Conservation (phyloP, 2,329 filamentous ascomycete genomes). For the Microsporum canis region DNA sequence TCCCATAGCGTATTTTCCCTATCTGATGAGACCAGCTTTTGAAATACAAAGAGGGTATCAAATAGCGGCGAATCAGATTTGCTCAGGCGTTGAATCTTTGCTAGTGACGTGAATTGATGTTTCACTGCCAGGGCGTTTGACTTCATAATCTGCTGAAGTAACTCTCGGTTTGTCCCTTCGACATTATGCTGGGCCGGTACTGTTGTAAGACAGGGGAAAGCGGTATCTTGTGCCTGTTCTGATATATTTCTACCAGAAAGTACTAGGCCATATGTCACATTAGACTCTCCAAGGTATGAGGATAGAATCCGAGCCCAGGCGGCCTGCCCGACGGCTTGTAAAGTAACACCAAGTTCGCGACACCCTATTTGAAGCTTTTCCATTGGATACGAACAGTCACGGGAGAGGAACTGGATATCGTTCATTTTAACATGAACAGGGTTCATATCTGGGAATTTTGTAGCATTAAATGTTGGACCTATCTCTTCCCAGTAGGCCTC, state of each 20-base stretch:
- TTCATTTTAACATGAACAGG: conserved; percentile 40
- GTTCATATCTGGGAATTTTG: conserved; percentile 65
- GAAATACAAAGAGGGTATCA: conserved; percentile 76
- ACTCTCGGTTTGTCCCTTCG: conserved; percentile 41
- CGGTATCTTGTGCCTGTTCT: conserved; percentile 46
- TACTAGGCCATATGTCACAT: conserved; percentile 67
- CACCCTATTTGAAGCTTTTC: conserved; percentile 46
- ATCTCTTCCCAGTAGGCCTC: conserved; percentile 53
- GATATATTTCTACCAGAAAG: conserved; percentile 59
- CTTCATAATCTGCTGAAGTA: conserved; percentile 53
- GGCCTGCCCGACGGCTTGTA: conserved; percentile 65
- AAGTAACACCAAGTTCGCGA: conserved; percentile 49
- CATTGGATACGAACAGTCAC: conserved; percentile 32
- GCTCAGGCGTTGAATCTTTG: conserved; percentile 60
- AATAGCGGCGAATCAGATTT: conserved; percentile 57
- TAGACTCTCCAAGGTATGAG: conserved; percentile 62
- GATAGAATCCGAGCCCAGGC: conserved; percentile 67
- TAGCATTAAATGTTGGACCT: conserved; percentile 45
- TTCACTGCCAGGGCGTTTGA: conserved; percentile 55
- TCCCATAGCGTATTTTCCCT: conserved; percentile 42
- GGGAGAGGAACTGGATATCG: conserved; percentile 27
- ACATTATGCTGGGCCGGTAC: conserved; percentile 58
- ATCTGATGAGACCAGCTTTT: conserved; percentile 42
- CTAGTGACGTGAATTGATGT: conserved; percentile 60
- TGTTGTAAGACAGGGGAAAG: conserved; percentile 73